Percentiles rank a stretch among this genome's conserved stretches.
Conservation (phyloP, 441 rosid species). For the Bocquillonia castaneifolia region DNA sequence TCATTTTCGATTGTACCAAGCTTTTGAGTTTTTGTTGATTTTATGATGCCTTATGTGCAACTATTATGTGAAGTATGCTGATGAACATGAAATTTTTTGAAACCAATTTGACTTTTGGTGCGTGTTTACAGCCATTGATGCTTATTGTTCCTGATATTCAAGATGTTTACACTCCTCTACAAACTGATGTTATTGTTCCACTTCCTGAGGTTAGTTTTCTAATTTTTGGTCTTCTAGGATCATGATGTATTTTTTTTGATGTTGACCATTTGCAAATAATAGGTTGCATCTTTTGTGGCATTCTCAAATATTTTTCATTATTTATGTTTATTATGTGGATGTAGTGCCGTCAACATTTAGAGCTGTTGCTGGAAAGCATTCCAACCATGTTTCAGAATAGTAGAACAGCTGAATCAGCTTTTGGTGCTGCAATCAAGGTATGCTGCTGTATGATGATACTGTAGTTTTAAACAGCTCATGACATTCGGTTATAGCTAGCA, state of each 20-base stretch:
- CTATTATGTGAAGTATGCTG: background rate
- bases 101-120: conserved; percentile 21
- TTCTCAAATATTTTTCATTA: conserved; percentile 7
- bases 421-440: conserved; percentile 97
- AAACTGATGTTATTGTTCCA: conserved; percentile 76
- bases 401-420: conserved; percentile 89
- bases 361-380: conserved; percentile 88
- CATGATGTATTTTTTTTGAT: conserved; percentile 1
- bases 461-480: background rate
- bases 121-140: conserved; percentile 72
- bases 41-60: background rate
- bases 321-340: conserved; percentile 26
- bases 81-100: background rate
- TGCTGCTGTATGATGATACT: conserved; percentile 13
- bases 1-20: background rate
- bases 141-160: conserved; percentile 76
- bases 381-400: conserved; percentile 86
- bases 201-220: conserved; percentile 66
- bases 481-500: background rate
- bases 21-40: conserved; percentile 1
- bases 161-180: conserved; percentile 84
- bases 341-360: conserved; percentile 95
- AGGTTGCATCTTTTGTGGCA: conserved; percentile 5
- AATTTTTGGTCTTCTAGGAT: background rate
- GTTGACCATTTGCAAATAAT: background rate